Conservation (phyloP, 2,329 filamentous ascomycete species). For the Monilinia laxa region DNA sequence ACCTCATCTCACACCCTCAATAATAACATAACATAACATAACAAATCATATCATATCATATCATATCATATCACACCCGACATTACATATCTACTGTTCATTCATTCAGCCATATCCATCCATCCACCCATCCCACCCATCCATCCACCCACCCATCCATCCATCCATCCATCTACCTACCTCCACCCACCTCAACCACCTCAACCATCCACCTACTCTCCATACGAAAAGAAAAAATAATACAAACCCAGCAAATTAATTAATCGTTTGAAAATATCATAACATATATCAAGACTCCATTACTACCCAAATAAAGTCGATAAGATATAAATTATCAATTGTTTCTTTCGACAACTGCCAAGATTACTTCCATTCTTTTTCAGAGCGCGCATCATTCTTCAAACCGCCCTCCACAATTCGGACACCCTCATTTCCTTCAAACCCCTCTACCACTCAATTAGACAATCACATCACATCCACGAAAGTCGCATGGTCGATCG, state of each 20-base stretch:
- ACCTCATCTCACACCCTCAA: conserved; percentile 1
- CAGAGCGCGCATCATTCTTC: conserved; percentile 19
- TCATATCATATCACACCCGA: too few relatives aligned
- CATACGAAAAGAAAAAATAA: background rate
- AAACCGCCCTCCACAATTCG: conserved; percentile 18
- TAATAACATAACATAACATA: too few relatives aligned
- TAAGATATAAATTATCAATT: background rate
- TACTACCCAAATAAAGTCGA: background rate
- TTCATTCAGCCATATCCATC: too few relatives aligned
- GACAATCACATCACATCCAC: background rate
- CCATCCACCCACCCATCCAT: too few relatives aligned
- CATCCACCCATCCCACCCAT: background rate
- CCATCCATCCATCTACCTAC: background rate
- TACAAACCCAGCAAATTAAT: background rate
- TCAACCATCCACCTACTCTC: too few relatives aligned
- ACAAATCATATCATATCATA: too few relatives aligned
- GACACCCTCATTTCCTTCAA: conserved; percentile 18
- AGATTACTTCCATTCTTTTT: conserved; percentile 12
- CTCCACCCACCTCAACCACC: background rate
- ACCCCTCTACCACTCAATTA: background rate
- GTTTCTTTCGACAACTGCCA: conserved; percentile 14
- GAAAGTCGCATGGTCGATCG: conserved; percentile 28
- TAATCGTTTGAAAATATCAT: background rate
- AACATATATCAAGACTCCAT: background rate
- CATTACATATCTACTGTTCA: too few relatives aligned